Evolutionary conservation across 768 basidiomycete genomes (phyloP).

Genomic region (Tricholoma sp.): DNA sequence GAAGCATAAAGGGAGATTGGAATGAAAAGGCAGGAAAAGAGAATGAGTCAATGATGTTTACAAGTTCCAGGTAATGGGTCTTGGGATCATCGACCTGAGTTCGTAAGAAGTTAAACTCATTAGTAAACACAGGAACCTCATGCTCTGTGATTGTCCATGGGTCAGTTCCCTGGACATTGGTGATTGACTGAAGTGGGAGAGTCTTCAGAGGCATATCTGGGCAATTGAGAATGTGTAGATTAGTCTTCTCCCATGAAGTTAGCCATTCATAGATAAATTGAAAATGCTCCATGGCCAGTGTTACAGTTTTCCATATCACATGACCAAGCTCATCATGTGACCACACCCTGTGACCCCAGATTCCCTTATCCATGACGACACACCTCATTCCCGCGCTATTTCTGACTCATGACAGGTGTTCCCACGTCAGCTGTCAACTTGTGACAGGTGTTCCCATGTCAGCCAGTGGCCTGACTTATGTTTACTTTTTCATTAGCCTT

Average conservation of each 20-base stretch:
- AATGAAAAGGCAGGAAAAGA: conserved; percentile 6
- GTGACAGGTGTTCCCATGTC: too few relatives aligned
- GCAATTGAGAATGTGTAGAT: conserved; percentile 10
- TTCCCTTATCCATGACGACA: too few relatives aligned
- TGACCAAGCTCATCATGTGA: too few relatives aligned
- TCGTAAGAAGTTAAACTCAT: conserved; percentile 17
- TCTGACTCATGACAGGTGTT: too few relatives aligned
- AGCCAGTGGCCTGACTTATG: too few relatives aligned
- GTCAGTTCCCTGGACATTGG: conserved; percentile 2
- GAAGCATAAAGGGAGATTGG: neutral
- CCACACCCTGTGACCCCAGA: too few relatives aligned
- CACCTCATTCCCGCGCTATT: too few relatives aligned
- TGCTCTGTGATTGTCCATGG: conserved; percentile 6
- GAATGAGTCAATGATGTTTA: conserved; percentile 7
- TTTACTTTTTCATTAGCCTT: too few relatives aligned
- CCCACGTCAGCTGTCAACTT: too few relatives aligned
- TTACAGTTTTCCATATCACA: too few relatives aligned
- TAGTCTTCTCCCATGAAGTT: conserved; percentile 15
- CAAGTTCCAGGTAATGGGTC: too few relatives aligned
- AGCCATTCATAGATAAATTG: conserved; percentile 14
- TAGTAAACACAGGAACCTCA: conserved; percentile 4
- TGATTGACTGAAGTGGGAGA: conserved; percentile 1
- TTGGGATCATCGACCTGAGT: neutral
- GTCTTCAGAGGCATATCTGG: neutral
- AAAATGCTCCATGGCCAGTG: conserved; percentile 15